Conservation (phyloP, 495 filamentous ascomycete genomes). For the Penicillium cinerascens region DNA sequence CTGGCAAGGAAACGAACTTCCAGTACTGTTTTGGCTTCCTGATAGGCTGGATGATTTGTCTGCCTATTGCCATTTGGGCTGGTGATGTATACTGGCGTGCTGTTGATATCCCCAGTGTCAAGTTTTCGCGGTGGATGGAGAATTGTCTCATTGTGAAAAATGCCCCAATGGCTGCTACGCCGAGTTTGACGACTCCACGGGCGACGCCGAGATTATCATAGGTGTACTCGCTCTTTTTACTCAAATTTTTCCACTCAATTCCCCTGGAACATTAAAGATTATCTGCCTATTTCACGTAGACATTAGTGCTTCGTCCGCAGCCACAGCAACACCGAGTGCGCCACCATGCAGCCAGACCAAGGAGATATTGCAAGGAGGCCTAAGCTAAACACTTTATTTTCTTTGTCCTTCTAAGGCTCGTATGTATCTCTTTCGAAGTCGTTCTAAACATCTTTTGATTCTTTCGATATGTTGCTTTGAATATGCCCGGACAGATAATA, state of each 20-base stretch:
- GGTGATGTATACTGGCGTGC: constrained; percentile 58
- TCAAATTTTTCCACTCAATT: background rate
- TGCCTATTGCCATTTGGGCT: constrained; percentile 52
- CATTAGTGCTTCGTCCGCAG: background rate
- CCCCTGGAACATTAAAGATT: background rate
- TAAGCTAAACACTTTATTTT: no score
- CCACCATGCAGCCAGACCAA: no score
- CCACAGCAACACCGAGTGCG: no score
- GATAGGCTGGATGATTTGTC: constrained; percentile 46
- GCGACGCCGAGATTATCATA: constrained; percentile 5
- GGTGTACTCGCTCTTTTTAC: no score
- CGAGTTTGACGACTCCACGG: constrained; percentile 4
- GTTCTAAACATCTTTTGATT: no score
- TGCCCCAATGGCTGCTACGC: constrained; percentile 1
- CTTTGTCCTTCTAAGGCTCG: no score
- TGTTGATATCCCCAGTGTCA: constrained; percentile 57
- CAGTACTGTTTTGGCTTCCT: constrained; percentile 51
- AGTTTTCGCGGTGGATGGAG: constrained; percentile 53
- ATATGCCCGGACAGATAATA: no score
- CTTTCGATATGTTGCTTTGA: no score
- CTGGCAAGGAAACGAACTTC: constrained; percentile 50
- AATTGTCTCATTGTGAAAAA: constrained; percentile 23
- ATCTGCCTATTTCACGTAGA: background rate
- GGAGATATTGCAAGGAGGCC: no score
- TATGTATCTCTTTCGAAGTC: no score